A percentile compares a stretch with the other conserved stretches of the same genome.
phyloP scores from a whole-genome alignment of 768 basidiomycete genomes.

The Auriculariales sp. region DNA sequence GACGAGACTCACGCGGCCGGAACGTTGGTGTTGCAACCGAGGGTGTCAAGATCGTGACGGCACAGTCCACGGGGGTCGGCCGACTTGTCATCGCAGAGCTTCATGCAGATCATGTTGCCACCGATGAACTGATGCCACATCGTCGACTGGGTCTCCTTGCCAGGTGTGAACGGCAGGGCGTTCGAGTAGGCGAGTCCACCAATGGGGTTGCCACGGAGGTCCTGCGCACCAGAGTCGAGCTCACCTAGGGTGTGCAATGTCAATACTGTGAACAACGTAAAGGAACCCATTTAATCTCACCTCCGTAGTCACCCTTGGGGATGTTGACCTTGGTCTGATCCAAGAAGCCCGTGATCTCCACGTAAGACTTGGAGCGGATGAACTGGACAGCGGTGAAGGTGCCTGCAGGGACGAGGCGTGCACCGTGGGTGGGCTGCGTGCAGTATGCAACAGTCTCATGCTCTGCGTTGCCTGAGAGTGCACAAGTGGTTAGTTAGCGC shows the following conservation, averaged over 20 bases:
- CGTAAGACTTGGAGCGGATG: conserved; percentile 14
- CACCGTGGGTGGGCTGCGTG: conserved; percentile 6
- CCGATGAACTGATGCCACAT: too few species aligned
- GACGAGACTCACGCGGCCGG: conserved; percentile 38
- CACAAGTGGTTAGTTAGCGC: too few species aligned
- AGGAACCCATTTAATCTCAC: conserved; percentile 18
- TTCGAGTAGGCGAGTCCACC: conserved; percentile 23
- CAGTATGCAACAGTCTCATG: conserved; percentile 16
- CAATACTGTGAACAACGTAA: conserved; percentile 12
- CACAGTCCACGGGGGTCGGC: conserved; percentile 7
- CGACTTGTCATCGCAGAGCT: conserved; percentile 8
- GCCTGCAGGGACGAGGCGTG: conserved; percentile 13
- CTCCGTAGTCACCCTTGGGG: conserved; percentile 20
- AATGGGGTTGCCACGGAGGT: conserved; percentile 18
- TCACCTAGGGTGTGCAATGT: too few species aligned
- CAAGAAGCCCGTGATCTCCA: conserved; percentile 17
- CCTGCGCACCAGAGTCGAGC: conserved; percentile 24
- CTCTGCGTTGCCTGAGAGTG: too few species aligned
- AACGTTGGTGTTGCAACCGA: conserved; percentile 40
- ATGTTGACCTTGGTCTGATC: conserved; percentile 28
- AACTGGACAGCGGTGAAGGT: conserved; percentile 13
- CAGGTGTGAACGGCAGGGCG: too few species aligned
- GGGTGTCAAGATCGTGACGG: conserved; percentile 37
- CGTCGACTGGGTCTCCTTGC: too few species aligned
- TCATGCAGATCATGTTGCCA: conserved; percentile 3